These are phyloP conservation scores for Epichloe brachyelytri DNA, from an alignment of 2,329 filamentous ascomycete genomes.

Conservation along the genomic window DNA sequence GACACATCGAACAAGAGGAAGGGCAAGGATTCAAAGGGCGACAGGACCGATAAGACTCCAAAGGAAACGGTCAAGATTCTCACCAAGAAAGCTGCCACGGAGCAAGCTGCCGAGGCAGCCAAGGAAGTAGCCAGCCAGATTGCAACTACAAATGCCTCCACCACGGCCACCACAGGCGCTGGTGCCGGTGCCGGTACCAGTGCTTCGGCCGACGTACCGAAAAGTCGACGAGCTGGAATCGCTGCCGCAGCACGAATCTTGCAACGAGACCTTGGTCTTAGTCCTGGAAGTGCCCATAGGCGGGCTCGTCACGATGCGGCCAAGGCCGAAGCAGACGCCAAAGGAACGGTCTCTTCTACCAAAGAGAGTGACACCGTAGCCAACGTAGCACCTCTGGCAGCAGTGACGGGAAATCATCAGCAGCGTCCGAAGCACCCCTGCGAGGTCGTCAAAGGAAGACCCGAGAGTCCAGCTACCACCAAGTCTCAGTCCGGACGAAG, in stretches of 20 bases:
- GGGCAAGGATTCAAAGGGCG: constrained; percentile 44
- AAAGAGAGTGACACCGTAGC: constrained; percentile 18
- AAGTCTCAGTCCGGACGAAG: constrained; percentile 18
- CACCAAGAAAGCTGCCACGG: constrained; percentile 43
- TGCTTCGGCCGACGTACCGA: constrained; percentile 19
- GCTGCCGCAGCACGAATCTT: constrained; percentile 51
- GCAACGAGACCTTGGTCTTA: constrained; percentile 53
- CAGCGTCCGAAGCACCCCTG: constrained; percentile 9
- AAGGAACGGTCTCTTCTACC: constrained; percentile 17
- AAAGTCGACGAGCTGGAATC: constrained; percentile 47
- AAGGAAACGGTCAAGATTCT: constrained; percentile 52
- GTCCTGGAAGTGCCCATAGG: constrained; percentile 48
- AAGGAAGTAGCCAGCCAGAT: constrained; percentile 28
- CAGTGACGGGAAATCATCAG: constrained; percentile 3
- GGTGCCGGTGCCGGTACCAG: constrained; percentile 18
- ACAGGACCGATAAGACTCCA: constrained; percentile 36
- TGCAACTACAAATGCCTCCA: constrained; percentile 16
- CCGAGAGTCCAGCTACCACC: constrained; percentile 10
- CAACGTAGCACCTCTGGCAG: constrained; percentile 10
- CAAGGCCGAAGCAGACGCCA: constrained; percentile 38
- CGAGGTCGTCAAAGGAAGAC: constrained; percentile 11
- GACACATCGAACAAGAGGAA: constrained; percentile 53
- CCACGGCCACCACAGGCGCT: constrained; percentile 14
- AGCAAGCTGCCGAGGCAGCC: constrained; percentile 33
- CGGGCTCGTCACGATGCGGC: constrained; percentile 45